Evolutionary conservation across 305 asterid species (phyloP).

Genomic region (Andrographis paniculata): DNA sequence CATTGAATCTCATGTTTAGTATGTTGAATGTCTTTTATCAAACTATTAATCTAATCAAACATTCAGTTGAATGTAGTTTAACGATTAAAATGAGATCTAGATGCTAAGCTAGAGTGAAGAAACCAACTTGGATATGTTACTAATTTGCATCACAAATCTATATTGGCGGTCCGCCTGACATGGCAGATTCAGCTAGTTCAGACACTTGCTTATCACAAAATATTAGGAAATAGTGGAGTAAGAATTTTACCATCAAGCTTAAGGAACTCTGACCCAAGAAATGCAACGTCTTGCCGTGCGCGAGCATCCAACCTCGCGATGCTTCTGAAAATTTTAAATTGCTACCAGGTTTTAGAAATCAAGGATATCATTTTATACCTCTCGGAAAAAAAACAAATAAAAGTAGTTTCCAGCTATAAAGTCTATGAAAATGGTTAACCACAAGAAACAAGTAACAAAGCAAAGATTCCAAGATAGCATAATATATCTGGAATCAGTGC

Average conservation of each 20-base stretch:
- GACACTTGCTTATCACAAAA: neutral
- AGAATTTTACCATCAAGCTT: conserved; percentile 82
- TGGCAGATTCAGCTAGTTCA: conserved; percentile 7
- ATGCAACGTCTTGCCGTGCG: conserved; percentile 84
- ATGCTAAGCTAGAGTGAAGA: neutral
- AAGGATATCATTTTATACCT: too few relatives aligned
- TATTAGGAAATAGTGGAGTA: neutral
- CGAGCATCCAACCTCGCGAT: conserved; percentile 85
- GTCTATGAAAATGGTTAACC: neutral
- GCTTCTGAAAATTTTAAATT: conserved; percentile 37
- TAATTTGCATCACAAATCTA: too few relatives aligned
- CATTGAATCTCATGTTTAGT: too few relatives aligned
- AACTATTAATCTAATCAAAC: too few relatives aligned
- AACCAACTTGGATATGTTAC: neutral
- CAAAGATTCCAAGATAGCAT: neutral
- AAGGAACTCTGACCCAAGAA: conserved; percentile 83
- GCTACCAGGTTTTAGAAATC: conserved; percentile 5
- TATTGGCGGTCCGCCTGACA: neutral
- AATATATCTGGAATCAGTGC: conserved; percentile 3
- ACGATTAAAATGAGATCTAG: too few relatives aligned
- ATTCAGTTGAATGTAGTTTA: too few relatives aligned
- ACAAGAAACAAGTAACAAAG: conserved; percentile 6
- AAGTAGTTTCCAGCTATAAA: too few relatives aligned
- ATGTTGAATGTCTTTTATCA: too few relatives aligned
- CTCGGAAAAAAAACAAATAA: too few relatives aligned